A percentile compares a stretch with the other conserved stretches of the same genome.
Conservation (phyloP, 768 basidiomycete species). For the Amanita pseudoporphyria region DNA sequence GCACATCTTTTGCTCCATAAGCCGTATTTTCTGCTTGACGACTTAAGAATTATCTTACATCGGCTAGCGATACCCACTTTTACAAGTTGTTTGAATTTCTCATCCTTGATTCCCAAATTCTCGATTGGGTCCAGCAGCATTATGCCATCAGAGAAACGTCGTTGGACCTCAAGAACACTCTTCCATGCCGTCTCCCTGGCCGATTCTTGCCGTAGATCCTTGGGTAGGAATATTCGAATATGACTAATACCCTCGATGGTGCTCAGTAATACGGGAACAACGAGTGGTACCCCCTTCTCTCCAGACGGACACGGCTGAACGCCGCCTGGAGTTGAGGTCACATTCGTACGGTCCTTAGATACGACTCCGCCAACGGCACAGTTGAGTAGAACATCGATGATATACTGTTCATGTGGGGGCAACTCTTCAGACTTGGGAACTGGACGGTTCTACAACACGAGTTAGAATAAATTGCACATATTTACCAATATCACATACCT, state of each 20-base stretch:
- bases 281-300: slow-evolving; percentile 72
- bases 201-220: slow-evolving; percentile 71
- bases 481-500: slow-evolving; percentile 27
- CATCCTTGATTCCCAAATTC: slow-evolving; percentile 95
- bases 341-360: slow-evolving; percentile 47
- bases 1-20: slow-evolving; percentile 81
- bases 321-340: slow-evolving; percentile 53
- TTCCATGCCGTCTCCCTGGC: slow-evolving; percentile 84
- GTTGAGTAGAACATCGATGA: slow-evolving; percentile 86
- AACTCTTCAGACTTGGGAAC: slow-evolving; percentile 60
- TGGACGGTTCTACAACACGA: slow-evolving; percentile 46
- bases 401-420: slow-evolving; percentile 82
- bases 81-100: slow-evolving; percentile 81
- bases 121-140: slow-evolving; percentile 82
- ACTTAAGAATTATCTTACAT: neutral
- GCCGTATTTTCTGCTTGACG: slow-evolving; percentile 69
- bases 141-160: slow-evolving; percentile 83
- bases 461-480: neutral
- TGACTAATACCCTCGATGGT: slow-evolving; percentile 83
- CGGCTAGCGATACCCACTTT: slow-evolving; percentile 29
- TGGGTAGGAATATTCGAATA: slow-evolving; percentile 80
- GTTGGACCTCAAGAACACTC: slow-evolving; percentile 84
- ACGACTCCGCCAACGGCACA: slow-evolving; percentile 55
- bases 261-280: slow-evolving; percentile 82
- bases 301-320: slow-evolving; percentile 66